These are phyloP conservation scores for Macrophomina pseudophaseolina DNA, from an alignment of 2,329 filamentous ascomycete species.

Conservation along the genomic window DNA sequence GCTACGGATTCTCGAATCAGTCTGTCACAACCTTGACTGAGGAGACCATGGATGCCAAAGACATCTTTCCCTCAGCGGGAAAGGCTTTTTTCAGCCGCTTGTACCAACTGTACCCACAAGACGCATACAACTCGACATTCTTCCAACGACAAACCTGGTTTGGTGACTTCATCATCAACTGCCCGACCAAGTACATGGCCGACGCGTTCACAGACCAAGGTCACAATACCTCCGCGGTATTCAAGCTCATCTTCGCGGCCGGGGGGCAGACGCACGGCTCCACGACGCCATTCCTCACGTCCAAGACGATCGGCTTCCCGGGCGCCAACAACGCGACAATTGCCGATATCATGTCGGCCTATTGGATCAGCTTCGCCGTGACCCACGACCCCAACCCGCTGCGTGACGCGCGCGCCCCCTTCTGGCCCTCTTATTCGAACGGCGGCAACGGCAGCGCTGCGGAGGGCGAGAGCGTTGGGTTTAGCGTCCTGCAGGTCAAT, in stretches of 20 bases:
- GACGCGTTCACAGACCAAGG: conserved; percentile 35
- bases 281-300: conserved; percentile 27
- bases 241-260: conserved; percentile 43
- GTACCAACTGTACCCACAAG: conserved; percentile 46
- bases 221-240: conserved; percentile 31
- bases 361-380: conserved; percentile 41
- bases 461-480: conserved; percentile 41
- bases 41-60: conserved; percentile 37
- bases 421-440: conserved; percentile 37
- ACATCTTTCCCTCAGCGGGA: conserved; percentile 42
- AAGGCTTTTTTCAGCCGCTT: conserved; percentile 46
- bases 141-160: conserved; percentile 47
- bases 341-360: conserved; percentile 41
- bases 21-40: conserved; percentile 35
- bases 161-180: conserved; percentile 52
- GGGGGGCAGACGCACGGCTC: conserved; percentile 42
- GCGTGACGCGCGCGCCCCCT: conserved; percentile 33
- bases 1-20: conserved; percentile 42
- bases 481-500: conserved; percentile 36
- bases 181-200: conserved; percentile 48
- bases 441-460: conserved; percentile 32
- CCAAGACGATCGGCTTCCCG: conserved; percentile 5
- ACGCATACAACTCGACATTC: conserved; percentile 43
- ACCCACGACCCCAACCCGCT: conserved; percentile 41
- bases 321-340: conserved; percentile 37